A percentile compares a stretch with the other conserved stretches of the same genome.
phyloP scores from a whole-genome alignment of 768 basidiomycete species.

The Boletellus emodensis region DNA sequence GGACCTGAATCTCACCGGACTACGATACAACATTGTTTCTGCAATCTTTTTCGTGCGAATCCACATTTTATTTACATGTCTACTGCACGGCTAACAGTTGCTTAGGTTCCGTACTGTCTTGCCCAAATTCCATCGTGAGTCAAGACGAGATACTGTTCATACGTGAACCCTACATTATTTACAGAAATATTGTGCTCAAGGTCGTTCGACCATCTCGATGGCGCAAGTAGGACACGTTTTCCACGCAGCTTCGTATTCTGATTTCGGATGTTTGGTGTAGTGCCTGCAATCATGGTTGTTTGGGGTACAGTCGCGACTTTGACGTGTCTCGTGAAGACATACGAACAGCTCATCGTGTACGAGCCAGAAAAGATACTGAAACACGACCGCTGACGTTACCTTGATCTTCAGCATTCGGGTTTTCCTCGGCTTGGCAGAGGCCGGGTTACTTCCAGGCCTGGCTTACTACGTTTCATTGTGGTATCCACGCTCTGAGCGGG shows the following conservation, averaged over 20 bases:
- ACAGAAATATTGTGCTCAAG: conserved; percentile 37
- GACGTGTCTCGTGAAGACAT: conserved; percentile 36
- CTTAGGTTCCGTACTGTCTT: conserved; percentile 34
- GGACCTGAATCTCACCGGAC: conserved; percentile 35
- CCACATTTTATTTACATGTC: not conserved
- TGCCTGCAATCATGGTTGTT: conserved; percentile 33
- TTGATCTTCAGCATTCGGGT: conserved; percentile 29
- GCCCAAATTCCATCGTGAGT: conserved; percentile 40
- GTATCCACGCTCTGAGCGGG: conserved; percentile 57
- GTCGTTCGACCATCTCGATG: conserved; percentile 32
- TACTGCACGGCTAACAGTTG: not conserved
- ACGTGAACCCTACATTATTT: not conserved
- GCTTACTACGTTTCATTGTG: conserved; percentile 48
- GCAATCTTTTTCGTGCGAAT: conserved; percentile 36
- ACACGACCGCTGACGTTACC: not conserved
- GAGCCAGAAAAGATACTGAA: not conserved
- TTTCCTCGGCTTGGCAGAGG: conserved; percentile 46
- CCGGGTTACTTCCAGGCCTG: conserved; percentile 40
- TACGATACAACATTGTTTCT: conserved; percentile 36
- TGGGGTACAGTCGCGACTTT: conserved; percentile 38
- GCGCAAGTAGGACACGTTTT: conserved; percentile 17
- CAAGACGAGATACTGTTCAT: not conserved
- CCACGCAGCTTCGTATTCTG: not conserved
- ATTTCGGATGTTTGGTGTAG: conserved; percentile 24
- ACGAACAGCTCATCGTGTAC: conserved; percentile 27